Conservation (phyloP, 306 rosid species). For the Gastrolobium villosum region DNA sequence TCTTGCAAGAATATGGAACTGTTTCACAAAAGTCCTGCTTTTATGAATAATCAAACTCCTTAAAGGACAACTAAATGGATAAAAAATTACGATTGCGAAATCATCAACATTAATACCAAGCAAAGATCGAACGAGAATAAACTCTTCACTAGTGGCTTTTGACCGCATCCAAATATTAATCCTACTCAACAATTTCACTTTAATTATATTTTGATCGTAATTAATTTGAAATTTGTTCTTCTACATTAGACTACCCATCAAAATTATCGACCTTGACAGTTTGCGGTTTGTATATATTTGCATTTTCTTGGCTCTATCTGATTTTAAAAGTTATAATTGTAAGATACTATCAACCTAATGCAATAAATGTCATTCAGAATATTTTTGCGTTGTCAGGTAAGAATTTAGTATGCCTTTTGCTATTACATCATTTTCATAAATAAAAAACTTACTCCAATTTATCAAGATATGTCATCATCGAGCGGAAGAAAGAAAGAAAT, state of each 20-base stretch:
- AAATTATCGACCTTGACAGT: too few relatives aligned
- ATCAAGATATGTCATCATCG: background rate
- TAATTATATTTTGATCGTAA: too few relatives aligned
- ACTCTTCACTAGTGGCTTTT: background rate
- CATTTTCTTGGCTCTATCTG: conserved; percentile 5
- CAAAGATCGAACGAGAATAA: background rate
- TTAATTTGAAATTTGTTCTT: background rate
- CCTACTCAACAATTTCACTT: background rate
- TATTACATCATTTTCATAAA: background rate
- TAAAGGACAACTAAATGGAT: too few relatives aligned
- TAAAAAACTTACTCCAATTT: too few relatives aligned
- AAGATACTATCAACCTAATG: background rate
- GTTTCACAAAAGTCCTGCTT: too few relatives aligned
- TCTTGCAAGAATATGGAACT: too few relatives aligned
- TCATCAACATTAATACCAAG: background rate
- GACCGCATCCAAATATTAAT: background rate
- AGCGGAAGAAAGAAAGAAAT: background rate
- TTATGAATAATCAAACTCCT: too few relatives aligned
- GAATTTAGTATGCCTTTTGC: background rate
- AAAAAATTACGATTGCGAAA: background rate
- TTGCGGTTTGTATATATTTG: too few relatives aligned
- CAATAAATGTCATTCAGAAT: background rate
- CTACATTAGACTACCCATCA: background rate
- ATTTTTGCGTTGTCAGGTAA: too few relatives aligned
- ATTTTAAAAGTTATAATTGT: background rate